A percentile compares a stretch with the other conserved stretches of the same genome.
Conservation (phyloP, 345 rosid genomes). For the Camelina sativa region DNA sequence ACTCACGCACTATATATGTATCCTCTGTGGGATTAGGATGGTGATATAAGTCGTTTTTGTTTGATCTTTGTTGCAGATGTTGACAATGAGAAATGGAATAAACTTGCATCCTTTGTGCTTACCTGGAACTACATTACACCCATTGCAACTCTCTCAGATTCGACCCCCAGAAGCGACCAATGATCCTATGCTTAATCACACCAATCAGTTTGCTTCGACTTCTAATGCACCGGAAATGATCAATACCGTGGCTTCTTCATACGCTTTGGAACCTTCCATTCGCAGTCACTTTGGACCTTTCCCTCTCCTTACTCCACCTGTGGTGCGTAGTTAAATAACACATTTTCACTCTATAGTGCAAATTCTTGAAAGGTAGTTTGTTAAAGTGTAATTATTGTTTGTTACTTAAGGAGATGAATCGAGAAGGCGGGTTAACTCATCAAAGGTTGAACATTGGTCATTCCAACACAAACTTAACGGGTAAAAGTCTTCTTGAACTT, state of each 20-base stretch:
- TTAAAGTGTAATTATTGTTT: neutral
- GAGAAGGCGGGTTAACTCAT: conserved; percentile 52
- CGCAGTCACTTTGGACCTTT: conserved; percentile 58
- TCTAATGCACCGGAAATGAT: conserved; percentile 49
- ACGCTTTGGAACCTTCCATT: conserved; percentile 61
- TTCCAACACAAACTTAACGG: conserved; percentile 49
- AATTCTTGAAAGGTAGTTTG: conserved; percentile 8
- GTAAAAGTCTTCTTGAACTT: conserved; percentile 36
- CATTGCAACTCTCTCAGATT: conserved; percentile 51
- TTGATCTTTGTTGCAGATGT: conserved; percentile 53
- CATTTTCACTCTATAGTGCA: neutral
- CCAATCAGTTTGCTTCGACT: conserved; percentile 47
- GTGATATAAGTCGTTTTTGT: neutral
- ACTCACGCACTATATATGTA: neutral
- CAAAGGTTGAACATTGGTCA: conserved; percentile 51
- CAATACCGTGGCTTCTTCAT: conserved; percentile 48
- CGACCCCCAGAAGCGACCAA: conserved; percentile 47
- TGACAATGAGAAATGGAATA: conserved; percentile 80
- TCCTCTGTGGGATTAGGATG: neutral
- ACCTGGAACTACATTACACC: conserved; percentile 58
- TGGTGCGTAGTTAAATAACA: conserved; percentile 47
- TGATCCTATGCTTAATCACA: conserved; percentile 44
- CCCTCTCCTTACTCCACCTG: conserved; percentile 47
- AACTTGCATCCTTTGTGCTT: conserved; percentile 68
- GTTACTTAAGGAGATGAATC: conserved; percentile 52